Evolutionary conservation across 2,329 filamentous ascomycete species (phyloP).

Genomic region (Phyllosticta citrichinensis): DNA sequence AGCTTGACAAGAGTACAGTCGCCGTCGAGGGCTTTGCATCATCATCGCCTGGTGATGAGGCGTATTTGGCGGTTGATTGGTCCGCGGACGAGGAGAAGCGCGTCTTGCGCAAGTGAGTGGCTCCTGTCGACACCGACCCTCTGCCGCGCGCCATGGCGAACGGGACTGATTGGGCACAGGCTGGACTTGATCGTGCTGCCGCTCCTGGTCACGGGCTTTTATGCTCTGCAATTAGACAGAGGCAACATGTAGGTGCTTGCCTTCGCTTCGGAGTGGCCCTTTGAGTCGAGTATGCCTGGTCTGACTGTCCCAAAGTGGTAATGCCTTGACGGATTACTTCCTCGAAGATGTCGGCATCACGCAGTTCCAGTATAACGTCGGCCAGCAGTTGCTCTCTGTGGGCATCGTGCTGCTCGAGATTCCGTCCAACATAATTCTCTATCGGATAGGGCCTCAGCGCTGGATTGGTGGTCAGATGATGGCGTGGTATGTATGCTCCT

Average conservation of each 20-base stretch:
- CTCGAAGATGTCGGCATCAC: conserved; percentile 40
- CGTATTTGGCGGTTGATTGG: conserved; percentile 7
- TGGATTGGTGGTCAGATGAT: conserved; percentile 47
- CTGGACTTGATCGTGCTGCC: conserved; percentile 17
- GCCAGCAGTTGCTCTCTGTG: conserved; percentile 41
- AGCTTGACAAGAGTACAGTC: conserved; percentile 1
- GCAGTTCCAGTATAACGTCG: conserved; percentile 46
- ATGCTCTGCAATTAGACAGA: conserved; percentile 24
- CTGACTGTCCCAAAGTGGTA: conserved; percentile 32
- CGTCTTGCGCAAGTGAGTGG: conserved; percentile 10
- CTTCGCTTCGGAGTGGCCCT: not conserved
- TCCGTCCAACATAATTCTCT: conserved; percentile 44
- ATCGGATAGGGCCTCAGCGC: conserved; percentile 42
- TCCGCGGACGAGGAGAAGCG: conserved; percentile 10
- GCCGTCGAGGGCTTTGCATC: not conserved
- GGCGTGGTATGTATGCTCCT: conserved; percentile 26
- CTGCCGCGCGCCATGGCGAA: not conserved
- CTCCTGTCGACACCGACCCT: not conserved
- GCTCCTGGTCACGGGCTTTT: conserved; percentile 19
- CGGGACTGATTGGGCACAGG: not conserved
- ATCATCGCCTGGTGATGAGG: not conserved
- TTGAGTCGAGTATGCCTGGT: not conserved
- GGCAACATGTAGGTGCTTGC: conserved; percentile 14
- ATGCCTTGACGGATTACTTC: conserved; percentile 44
- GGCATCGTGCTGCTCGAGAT: conserved; percentile 41